Percentiles rank a stretch among this genome's conserved stretches.
These are phyloP conservation scores for Paraconiothyrium brasiliense DNA, from an alignment of 2,329 filamentous ascomycete species.

Conservation along the genomic window DNA sequence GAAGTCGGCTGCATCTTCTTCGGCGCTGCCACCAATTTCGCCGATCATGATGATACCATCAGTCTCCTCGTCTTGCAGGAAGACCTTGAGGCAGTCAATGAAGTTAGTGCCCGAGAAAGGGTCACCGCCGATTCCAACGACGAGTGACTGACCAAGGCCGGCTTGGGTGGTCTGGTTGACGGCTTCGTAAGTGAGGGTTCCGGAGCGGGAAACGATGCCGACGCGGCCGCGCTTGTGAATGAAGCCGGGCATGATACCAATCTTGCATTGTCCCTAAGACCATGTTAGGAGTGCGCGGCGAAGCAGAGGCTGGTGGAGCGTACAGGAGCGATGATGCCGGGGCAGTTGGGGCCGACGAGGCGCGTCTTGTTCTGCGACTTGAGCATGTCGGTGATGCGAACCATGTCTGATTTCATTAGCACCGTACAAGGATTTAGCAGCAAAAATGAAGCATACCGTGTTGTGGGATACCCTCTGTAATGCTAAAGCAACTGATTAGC, in stretches of 20 bases:
- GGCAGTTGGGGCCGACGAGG: constrained; percentile 97
- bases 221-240: constrained; percentile 99
- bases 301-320: constrained; percentile 22
- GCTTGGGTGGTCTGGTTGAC: constrained; percentile 99
- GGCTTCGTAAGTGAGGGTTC: constrained; percentile 98
- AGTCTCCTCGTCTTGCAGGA: constrained; percentile 94
- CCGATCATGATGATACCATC: constrained; percentile 99
- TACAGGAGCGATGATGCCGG: constrained; percentile 88
- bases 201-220: constrained; percentile 97
- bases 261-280: constrained; percentile 92
- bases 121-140: constrained; percentile 97
- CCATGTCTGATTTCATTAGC: constrained; percentile 77
- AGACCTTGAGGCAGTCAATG: constrained; percentile 98
- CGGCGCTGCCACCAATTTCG: constrained; percentile 95
- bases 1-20: constrained; percentile 98
- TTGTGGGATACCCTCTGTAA: constrained; percentile 97
- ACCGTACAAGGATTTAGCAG: not conserved
- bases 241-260: constrained; percentile 99
- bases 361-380: constrained; percentile 98
- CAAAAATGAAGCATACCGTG: constrained; percentile 70
- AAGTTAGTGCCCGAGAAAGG: constrained; percentile 99
- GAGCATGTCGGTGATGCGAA: constrained; percentile 96
- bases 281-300: constrained; percentile 23
- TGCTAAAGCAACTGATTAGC: constrained; percentile 59
- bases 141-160: constrained; percentile 95